Evolutionary conservation across 345 rosid species (phyloP), one percentile per base, ranked within the genome.

Genomic region (Cochlearia excelsa): DNA sequence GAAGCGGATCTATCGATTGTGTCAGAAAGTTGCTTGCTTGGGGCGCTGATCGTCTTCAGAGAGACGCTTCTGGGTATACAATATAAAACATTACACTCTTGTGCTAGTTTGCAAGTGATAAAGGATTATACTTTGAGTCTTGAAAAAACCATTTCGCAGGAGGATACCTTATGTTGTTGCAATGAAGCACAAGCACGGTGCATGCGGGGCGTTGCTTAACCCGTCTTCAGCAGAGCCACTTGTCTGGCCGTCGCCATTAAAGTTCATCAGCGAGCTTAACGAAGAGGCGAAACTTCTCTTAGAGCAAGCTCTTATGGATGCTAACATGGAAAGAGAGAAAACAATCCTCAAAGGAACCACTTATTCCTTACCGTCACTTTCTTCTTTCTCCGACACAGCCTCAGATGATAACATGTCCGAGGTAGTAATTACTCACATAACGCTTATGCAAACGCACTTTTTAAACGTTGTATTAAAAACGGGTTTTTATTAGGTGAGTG

Each of bases 161-260:
- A 81, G 97, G 73, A 94, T 90, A 74, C 96, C 99, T 0, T 85
- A 85, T 71, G 30, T 66, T 1, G 96, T 94, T 75, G 99, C 99
- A 1, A 45, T 75, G 65, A 94, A 81, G 73, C 77, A 80, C 72
- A 87, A 80, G 65, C 88, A 94, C 39, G 81, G 83, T 74, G 82
- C 83, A 38, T 38, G 41, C 7, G 41, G 8, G 2, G 41, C 41
- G 2, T 38, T 38, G 41, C 41, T 38, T 38, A 85, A 94, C 60
- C 99, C 99, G 4, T 72, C 93, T 10, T 85, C 99, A 2, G 93
- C 97, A 9, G 99, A 85, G 72, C 99, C 95, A 52, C 87, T 94
- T 23, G 96, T 94, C 37, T 94, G 99, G 99, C 99, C 99, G 30
- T 80, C 97, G 0, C 97, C 99, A 9, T 78, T 94, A 46, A 94